These are phyloP conservation scores for Linanthus parryae DNA, from an alignment of 148 eudicot genomes.

Conservation along the genomic window DNA sequence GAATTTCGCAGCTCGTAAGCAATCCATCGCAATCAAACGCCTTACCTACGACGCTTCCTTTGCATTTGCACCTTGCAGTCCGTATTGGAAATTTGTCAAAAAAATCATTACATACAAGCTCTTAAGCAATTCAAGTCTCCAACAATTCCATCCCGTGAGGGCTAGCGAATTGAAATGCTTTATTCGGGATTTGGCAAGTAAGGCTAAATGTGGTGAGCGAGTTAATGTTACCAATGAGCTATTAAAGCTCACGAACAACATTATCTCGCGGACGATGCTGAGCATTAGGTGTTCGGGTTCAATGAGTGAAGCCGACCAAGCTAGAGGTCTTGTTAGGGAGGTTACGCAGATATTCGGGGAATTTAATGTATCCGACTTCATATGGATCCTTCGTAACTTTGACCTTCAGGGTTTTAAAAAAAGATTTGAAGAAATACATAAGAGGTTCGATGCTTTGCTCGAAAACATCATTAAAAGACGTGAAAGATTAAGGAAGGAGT, in stretches of 20 bases:
- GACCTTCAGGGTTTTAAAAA: constrained; percentile 8
- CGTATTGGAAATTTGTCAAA: not conserved
- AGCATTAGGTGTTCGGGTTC: constrained; percentile 13
- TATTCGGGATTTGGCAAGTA: not conserved
- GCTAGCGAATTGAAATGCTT: not conserved
- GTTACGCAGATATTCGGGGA: constrained; percentile 11
- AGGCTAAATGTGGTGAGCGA: not conserved
- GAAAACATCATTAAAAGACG: constrained; percentile 8
- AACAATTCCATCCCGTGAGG: not conserved
- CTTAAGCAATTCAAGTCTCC: too few relatives aligned
- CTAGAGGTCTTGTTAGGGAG: constrained; percentile 6
- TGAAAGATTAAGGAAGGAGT: constrained; percentile 2
- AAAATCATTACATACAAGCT: not conserved
- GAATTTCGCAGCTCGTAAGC: not conserved
- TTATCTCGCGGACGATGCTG: constrained; percentile 20
- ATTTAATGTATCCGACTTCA: constrained; percentile 9
- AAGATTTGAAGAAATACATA: constrained; percentile 8
- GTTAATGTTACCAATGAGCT: constrained; percentile 7
- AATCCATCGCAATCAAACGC: not conserved
- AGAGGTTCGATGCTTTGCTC: constrained; percentile 11
- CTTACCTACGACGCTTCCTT: not conserved
- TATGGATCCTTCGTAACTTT: constrained; percentile 3
- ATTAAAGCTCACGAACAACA: constrained; percentile 12
- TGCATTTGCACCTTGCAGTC: not conserved
- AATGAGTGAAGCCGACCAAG: constrained; percentile 2